Conservation (phyloP, 2,329 filamentous ascomycete species). For the Proliferodiscus dingleyae region DNA sequence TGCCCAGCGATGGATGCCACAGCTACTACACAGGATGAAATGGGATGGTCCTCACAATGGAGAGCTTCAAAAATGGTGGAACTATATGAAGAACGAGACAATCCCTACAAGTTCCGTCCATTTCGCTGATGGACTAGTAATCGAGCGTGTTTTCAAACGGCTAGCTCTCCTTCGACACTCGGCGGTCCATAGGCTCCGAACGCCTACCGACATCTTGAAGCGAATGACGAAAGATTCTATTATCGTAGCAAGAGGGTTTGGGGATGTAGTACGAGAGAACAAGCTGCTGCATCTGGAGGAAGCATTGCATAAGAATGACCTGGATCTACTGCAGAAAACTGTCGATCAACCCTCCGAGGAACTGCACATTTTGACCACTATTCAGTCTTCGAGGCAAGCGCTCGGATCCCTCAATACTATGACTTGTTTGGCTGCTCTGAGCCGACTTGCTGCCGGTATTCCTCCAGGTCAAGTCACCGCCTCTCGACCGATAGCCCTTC, state of each 20-base stretch:
- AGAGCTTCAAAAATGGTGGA: conserved; percentile 7
- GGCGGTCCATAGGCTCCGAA: conserved; percentile 2
- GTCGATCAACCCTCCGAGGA: not conserved
- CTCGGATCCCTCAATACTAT: not conserved
- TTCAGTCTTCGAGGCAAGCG: not conserved
- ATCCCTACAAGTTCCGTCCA: not conserved
- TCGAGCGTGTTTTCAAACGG: not conserved
- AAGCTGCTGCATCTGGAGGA: conserved; percentile 3
- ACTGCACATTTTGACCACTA: not conserved
- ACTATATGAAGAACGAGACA: not conserved
- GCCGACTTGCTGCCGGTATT: not conserved
- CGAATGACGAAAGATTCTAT: conserved; percentile 6
- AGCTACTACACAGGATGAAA: not conserved
- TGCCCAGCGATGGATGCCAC: not conserved
- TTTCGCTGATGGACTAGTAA: not conserved
- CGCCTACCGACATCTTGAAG: not conserved
- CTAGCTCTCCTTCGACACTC: conserved; percentile 5
- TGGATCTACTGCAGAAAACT: not conserved
- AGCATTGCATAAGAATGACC: not conserved
- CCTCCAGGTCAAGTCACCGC: not conserved
- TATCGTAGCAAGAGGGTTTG: not conserved
- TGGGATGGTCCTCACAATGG: conserved; percentile 5
- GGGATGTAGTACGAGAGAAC: conserved; percentile 1
- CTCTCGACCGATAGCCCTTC: not conserved
- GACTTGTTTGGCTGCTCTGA: not conserved